Base-by-base conservation (phyloP, 2,329 filamentous ascomycete genomes). In the Laburnicola sp. region DNA sequence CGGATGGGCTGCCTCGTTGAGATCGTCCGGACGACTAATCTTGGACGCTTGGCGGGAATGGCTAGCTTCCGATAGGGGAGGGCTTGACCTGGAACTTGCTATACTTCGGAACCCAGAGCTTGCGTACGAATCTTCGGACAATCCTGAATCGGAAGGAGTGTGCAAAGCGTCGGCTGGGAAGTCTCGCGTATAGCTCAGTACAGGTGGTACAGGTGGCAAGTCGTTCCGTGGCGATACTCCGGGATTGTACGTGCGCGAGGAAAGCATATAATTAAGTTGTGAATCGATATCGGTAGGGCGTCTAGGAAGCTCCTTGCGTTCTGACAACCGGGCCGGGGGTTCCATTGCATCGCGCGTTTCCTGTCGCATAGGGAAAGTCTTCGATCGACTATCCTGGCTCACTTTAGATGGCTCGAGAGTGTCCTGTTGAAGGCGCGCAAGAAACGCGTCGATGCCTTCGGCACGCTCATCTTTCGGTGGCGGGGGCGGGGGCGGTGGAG, bases 91-190 rank as follows among this genome's bases (percentile, higher is more conserved):
- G 26, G 70, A 73, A 54, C 71, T 73, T 36, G 70, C 61, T 32
- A 55, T 56, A 52, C 71, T 74, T 39, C 66, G 59, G 40, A 65
- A 64, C 25, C 66, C 64, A 32, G 67, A 68, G 49, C 66, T 71
- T 4, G 65, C 61, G 11, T 64, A 66, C 2, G 73, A 74, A 43
- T 69, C 70, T 43, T 73, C 70, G 2, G 73, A 75, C n/a, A 68
- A 61, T 3, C 69, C 72, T 5, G 73, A 75, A 48, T 74, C 71
- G 6, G 70, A 74, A 30, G 72, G 70, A 16, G 71, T 72, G 45
- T 75, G 70, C 2, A 72, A 55, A 4, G 63, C 47, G 31, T 67
- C 70, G 50, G 55, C 28, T 3, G 68, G 62, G 21, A 62, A 45
- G 27, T 70, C 61, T 40, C 52, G 57, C 28, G 50, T 58, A 22